Conservation (phyloP, 805 yeast genomes). For the Debaryomyces maramus region DNA sequence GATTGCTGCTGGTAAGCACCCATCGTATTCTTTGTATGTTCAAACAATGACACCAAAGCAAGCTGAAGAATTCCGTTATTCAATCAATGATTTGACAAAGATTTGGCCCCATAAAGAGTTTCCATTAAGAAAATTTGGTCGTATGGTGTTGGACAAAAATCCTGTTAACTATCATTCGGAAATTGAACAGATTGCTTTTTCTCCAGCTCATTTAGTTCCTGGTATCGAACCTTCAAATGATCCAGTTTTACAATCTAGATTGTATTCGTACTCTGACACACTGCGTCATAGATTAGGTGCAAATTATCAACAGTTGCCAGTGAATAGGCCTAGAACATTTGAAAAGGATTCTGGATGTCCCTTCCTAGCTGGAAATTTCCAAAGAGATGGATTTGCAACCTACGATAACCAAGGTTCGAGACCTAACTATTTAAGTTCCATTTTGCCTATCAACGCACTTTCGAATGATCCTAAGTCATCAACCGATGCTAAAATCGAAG, state of each 20-base stretch:
- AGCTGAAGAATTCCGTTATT: conserved; percentile 50
- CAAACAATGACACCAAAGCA: conserved; percentile 61
- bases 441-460: conserved; percentile 30
- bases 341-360: conserved; percentile 23
- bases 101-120: conserved; percentile 57
- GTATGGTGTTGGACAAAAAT: conserved; percentile 53
- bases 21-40: conserved; percentile 53
- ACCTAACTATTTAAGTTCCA: conserved; percentile 54
- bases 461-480: conserved; percentile 18
- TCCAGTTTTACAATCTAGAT: conserved; percentile 79
- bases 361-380: conserved; percentile 26
- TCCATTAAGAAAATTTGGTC: conserved; percentile 58
- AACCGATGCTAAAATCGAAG: conserved; percentile 20
- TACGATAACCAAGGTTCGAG: conserved; percentile 38
- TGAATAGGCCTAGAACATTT: conserved; percentile 43
- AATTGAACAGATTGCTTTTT: conserved; percentile 81
- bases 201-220: conserved; percentile 84
- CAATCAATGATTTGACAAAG: conserved; percentile 55
- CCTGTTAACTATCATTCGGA: conserved; percentile 52
- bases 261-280: conserved; percentile 82
- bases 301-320: conserved; percentile 67
- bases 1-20: conserved; percentile 49
- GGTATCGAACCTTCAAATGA: conserved; percentile 81
- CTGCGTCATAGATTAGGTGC: conserved; percentile 80
- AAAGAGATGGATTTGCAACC: conserved; percentile 22